Base-by-base conservation (phyloP, 2,329 filamentous ascomycete species). In the Chrysosphaeria jannelii region DNA sequence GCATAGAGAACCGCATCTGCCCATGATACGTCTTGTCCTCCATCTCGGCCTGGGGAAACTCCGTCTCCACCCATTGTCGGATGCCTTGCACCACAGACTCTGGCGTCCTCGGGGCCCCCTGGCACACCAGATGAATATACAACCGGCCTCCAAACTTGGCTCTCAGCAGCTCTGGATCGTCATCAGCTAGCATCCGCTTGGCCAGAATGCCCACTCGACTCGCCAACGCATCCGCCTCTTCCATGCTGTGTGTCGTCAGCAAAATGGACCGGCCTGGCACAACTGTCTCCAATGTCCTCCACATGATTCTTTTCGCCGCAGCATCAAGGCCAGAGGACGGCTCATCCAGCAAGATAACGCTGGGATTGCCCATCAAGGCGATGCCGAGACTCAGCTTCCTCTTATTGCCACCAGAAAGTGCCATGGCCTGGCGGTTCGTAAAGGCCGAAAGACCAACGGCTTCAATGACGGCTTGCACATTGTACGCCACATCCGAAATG, bases 171-270 rank as follows among this genome's bases (percentile, higher is more conserved):
- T 76, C 63, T 1, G 65, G 67, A 0, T 66, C 70, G 4, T 79
- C 79, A 6, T 85, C 51, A 1, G 78, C 79, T 12, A 91, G 52
- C 76, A 91, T 88, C 15, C 65, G 57, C 33, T 61, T 58, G 6
- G 78, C 74, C 45, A 93, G 63, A 33, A 93, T 90, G 8, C 76
- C 81, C 0, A 71, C 76, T 2, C 76, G 57, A 14, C 63, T 64
- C 0, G 79, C 79, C 3, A 93, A 52, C 1, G 78, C 78, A 36
- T 89, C 76, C 1, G 79, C 81, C 44, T 91, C 81, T 40, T 91
- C 79, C 78, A 91, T 90, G 23, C 63, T 74, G 41, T 93, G 81
- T 0, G 81, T 91, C 0, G 81, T 91, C 10, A 93, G 55, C 2
- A 93, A 51, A 10, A 91, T 60, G 0, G 68, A 72, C n/a, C 79